Evolutionary conservation across 495 filamentous ascomycete genomes (phyloP), one percentile per base, ranked within the genome.

Genomic region (Haplographium delicatum): DNA sequence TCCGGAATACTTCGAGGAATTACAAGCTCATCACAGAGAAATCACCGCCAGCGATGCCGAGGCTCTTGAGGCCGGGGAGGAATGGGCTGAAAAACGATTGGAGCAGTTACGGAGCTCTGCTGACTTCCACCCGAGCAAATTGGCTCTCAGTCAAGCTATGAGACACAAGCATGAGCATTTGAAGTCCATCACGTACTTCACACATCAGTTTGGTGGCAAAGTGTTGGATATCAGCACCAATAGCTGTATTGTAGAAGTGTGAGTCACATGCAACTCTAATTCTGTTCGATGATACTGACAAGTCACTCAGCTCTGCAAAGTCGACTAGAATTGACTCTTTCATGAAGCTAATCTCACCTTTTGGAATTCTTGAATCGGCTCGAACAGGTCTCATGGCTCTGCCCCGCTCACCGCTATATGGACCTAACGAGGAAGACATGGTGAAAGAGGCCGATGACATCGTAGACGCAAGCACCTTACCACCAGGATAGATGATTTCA

Each of bases 241-340:
- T 65, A 96, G 91, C 72, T 96, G 91, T 71, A 96, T 97, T 70
- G 89, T 98, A 55, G 93, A 98, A 67, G 67, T 98, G 88, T 93
- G 78, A 77, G 87, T 82, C 26, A 10, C 27, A 23, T 41, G 10
- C 10, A 19, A 31, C 16, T 25, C 2, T 27, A 25, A 18, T 35
- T 13, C 10, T 2, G 31, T 8, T 18, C 20, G 3, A 30, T 2
- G 24, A 31, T 27, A 15, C 44, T 56, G 19, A 59, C 22, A 25
- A 24, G 11, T 25, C 33, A 22, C 35, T 41, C 28, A 94, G 88
- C 22, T 91, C 89, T 51, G 93, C 93, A 50, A 98, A 98, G 70
- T 91, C 90, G 10, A 75, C 75, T 47, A 82, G 93, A 69, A 95
- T 98, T 63, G 91, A 97, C 67, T 93, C 89, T 22, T 98, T 96